A percentile compares a stretch with the other conserved stretches of the same genome.
Conservation (phyloP, 1,284 basidiomycete species). For the Ganoderma sinense region DNA sequence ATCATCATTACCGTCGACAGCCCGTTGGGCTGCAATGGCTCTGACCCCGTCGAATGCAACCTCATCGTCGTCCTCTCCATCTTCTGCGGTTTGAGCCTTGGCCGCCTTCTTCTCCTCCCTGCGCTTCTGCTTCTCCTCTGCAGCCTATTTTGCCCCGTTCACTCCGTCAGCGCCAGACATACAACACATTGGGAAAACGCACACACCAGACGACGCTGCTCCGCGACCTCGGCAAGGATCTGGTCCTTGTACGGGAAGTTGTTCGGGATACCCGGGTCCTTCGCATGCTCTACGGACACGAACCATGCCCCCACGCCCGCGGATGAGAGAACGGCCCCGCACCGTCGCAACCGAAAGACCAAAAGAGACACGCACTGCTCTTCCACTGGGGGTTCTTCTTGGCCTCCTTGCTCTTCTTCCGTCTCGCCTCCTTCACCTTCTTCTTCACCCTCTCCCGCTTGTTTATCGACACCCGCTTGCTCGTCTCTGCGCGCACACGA, state of each 20-base stretch:
- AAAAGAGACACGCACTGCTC: slow-evolving; percentile 70
- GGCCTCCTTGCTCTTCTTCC: slow-evolving; percentile 80
- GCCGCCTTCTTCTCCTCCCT: slow-evolving; percentile 68
- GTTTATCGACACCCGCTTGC: slow-evolving; percentile 78
- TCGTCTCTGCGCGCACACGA: slow-evolving; percentile 70
- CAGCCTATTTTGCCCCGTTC: slow-evolving; percentile 49
- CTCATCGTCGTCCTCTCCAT: slow-evolving; percentile 39
- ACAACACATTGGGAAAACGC: background rate
- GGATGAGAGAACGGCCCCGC: slow-evolving; percentile 4
- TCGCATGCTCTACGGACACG: slow-evolving; percentile 63
- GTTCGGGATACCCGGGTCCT: slow-evolving; percentile 97
- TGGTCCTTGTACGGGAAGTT: slow-evolving; percentile 98
- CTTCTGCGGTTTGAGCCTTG: slow-evolving; percentile 36
- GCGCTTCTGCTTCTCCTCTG: slow-evolving; percentile 73
- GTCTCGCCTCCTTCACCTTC: slow-evolving; percentile 81
- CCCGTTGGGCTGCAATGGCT: slow-evolving; percentile 15
- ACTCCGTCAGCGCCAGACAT: background rate
- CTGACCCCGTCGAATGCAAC: slow-evolving; percentile 29
- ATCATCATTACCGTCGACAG: slow-evolving; percentile 38
- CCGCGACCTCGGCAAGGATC: slow-evolving; percentile 90
- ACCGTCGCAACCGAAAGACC: background rate
- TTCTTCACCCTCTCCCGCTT: slow-evolving; percentile 82
- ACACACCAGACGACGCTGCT: slow-evolving; percentile 76
- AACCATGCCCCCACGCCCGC: background rate
- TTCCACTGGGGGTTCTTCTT: slow-evolving; percentile 94